Evolutionary conservation across 2,329 filamentous ascomycete species (phyloP), one percentile per base, ranked within the genome.

Genomic region (Talaromyces albobiverticillius): DNA sequence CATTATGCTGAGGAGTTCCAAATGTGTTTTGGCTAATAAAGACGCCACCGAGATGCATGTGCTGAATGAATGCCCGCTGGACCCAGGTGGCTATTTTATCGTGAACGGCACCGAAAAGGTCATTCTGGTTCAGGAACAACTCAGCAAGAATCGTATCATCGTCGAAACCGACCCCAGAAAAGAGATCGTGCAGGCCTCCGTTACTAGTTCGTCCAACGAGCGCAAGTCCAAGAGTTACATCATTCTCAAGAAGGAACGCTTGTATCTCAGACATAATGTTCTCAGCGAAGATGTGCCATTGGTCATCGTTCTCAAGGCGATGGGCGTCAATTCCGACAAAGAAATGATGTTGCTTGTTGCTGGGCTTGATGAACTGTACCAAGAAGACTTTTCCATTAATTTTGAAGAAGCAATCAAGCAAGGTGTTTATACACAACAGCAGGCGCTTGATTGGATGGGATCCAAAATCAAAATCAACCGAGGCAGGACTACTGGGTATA

Each of bases 101-200:
- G 91, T 97, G 61, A 90, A 93, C 64, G 94, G 94, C 45, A 96
- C 95, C 18, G 94, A 99, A 71, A 99, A 99, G 77, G 94, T 99
- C 62, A 99, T 99, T 67, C 78, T 99, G 41, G 95, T 99, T 13
- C 94, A 99, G 72, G 95, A 99, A 69, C 94, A 99, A 75, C 78
- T 99, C 68, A 99, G 94, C 81, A 99, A 99, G 82, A 99, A 99
- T 73, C 86, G 94, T 77, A 89, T 99, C 65, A 96, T 99, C 69
- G 93, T 99, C 14, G 95, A 99, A 73, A 87, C 90, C 53, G 89
- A 93, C 64, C 82, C 87, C 50, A 95, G 95, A 76, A 97, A 96
- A 73, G 89, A 89, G 57, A 86, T 95, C 60, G 93, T 97, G 54
- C 90, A 93, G 62, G 94, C 95, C 34, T 97, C 94, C 1, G 94